Conservation (phyloP, 140 eudicot genomes). For the Senecio squalidus region DNA sequence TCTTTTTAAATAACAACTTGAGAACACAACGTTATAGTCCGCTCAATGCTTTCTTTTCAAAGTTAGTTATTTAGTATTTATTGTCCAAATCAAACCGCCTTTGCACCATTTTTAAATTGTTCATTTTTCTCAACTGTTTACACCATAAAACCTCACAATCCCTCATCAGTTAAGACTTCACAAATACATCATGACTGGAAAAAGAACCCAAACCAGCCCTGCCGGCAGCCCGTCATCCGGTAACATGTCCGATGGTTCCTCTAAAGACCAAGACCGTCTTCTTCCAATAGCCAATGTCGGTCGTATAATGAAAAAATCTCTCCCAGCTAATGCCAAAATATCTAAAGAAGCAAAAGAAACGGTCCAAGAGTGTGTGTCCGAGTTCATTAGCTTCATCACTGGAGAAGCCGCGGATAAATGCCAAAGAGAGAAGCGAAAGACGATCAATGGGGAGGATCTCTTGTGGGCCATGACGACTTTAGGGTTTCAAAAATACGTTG, state of each 20-base stretch:
- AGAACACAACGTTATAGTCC: too few species aligned
- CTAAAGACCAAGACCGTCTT: constrained; percentile 43
- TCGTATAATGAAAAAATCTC: constrained; percentile 59
- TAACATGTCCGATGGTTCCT: constrained; percentile 26
- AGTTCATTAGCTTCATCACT: constrained; percentile 55
- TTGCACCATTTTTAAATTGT: constrained; percentile 27
- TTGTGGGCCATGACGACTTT: constrained; percentile 64
- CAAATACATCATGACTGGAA: constrained; percentile 38
- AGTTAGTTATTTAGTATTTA: constrained; percentile 12
- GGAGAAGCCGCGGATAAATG: constrained; percentile 68
- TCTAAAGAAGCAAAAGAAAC: constrained; percentile 66
- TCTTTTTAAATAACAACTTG: too few species aligned
- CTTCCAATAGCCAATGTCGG: constrained; percentile 63
- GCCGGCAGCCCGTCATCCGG: constrained; percentile 33
- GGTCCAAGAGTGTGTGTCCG: constrained; percentile 57
- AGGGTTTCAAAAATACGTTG: constrained; percentile 53
- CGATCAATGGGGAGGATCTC: constrained; percentile 59
- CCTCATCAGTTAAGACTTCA: constrained; percentile 5
- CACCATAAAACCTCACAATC: constrained; percentile 22
- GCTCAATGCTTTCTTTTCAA: neutral
- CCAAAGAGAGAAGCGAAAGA: constrained; percentile 55
- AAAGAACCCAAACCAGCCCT: constrained; percentile 32
- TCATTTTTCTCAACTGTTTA: constrained; percentile 10
- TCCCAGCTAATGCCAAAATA: constrained; percentile 56
- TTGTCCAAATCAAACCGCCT: constrained; percentile 54